Evolutionary conservation across 2,329 filamentous ascomycete species (phyloP), one percentile per base, ranked within the genome.

Genomic region (Xylaria sp.): DNA sequence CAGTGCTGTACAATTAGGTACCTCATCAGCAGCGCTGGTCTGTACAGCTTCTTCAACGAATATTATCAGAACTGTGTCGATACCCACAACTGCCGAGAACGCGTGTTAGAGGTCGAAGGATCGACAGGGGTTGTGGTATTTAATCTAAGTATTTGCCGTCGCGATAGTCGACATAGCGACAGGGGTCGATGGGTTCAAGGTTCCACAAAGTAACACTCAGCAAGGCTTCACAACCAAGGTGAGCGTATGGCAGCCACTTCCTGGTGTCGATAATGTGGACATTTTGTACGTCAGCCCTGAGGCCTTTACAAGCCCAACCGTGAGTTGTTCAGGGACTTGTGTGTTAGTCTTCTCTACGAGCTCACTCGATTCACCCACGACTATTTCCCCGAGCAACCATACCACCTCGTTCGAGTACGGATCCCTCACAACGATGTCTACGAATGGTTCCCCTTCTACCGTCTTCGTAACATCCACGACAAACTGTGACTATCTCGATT

Each of bases 21-120:
- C 15, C 3, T 23, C 23, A 7, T 13, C 9, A 15, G 9, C 10
- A 11, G 13, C 4, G 56, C 48, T 7, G 56, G 48, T 1, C 25
- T 58, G 2, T 58, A 58, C 38, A 46, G 29, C n/a, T 53, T 53
- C 3, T 53, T 58, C 48, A n/a, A 46, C 54, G 82, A 85, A 73
- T 87, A 86, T 68, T 73, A 74, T 4, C 82, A 86, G 68, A 76
- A 74, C 6, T 88, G 85, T 63, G 73, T 87, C 17, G 72, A 73
- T 5, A 79, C 77, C 0, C 78, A 82, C 56, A 79, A 76, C 11
- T 87, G 85, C 70, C 85, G 87, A 70, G 76, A 82, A 54, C 84
- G 85, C 66, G 86, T 87, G 73, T 76, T 87, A 15, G 40, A 58
- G 31, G 52, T 57, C 11, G 44, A 10, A 3, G 40, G 56, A 3